Evolutionary conservation across 257 asterid species (phyloP).

Genomic region (Solanum chmielewskii): DNA sequence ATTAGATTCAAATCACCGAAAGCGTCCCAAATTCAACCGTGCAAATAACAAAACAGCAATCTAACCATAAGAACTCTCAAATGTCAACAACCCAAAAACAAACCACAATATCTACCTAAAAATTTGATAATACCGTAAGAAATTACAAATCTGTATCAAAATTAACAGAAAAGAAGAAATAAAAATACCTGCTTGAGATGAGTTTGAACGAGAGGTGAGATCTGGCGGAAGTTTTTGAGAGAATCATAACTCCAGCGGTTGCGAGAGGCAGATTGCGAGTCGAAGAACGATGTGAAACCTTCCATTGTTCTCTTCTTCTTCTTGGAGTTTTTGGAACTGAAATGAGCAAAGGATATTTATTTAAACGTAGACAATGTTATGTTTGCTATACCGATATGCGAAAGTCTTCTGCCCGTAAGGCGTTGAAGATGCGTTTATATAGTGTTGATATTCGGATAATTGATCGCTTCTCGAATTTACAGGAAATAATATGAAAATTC

Average conservation of each 20-base stretch:
- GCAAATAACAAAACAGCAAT: background rate
- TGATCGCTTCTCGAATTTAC: background rate
- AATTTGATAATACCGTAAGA: background rate
- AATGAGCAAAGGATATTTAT: background rate
- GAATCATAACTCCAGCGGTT: slow-evolving; percentile 73
- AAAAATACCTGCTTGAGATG: slow-evolving; percentile 74
- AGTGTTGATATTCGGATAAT: background rate
- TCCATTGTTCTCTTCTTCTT: slow-evolving; percentile 30
- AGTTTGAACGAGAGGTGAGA: slow-evolving; percentile 74
- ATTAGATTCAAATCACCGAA: background rate
- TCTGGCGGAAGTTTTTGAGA: slow-evolving; percentile 81
- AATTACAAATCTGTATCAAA: background rate
- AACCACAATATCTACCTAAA: background rate
- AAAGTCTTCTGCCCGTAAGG: background rate
- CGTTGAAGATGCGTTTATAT: background rate
- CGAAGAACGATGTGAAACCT: slow-evolving; percentile 60
- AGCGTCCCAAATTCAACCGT: background rate
- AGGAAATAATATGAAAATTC: background rate
- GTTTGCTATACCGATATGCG: background rate
- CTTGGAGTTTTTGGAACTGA: background rate
- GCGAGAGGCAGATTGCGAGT: slow-evolving; percentile 37
- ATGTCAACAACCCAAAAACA: background rate
- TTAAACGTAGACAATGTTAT: background rate
- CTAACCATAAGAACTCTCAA: background rate
- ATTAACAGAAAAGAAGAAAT: background rate